Evolutionary conservation across 306 rosid genomes (phyloP).

Genomic region (Casuarina glauca): DNA sequence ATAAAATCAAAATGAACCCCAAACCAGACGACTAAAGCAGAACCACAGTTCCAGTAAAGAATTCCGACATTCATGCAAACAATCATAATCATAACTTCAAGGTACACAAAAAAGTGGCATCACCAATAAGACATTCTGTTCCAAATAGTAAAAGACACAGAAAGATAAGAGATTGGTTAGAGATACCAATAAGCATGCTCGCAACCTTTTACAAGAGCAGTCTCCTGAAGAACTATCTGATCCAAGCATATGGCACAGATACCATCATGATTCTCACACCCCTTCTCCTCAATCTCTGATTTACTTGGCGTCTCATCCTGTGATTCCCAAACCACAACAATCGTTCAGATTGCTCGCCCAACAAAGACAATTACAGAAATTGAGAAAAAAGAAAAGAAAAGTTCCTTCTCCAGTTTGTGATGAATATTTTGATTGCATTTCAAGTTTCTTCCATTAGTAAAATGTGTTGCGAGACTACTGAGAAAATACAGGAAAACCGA

Average conservation of each 20-base stretch:
- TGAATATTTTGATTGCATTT: background rate
- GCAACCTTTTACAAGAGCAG: conserved; percentile 89
- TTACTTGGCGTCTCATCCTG: conserved; percentile 48
- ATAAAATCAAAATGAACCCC: too few relatives aligned
- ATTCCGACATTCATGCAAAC: background rate
- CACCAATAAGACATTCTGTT: conserved; percentile 12
- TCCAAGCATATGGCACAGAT: conserved; percentile 77
- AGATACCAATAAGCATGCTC: conserved; percentile 98
- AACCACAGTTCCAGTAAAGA: background rate
- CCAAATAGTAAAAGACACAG: background rate
- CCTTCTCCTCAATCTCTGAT: conserved; percentile 33
- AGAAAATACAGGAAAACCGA: background rate
- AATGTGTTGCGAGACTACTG: background rate
- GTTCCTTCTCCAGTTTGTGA: background rate
- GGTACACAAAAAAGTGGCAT: background rate
- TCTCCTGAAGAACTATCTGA: conserved; percentile 67
- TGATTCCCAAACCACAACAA: conserved; percentile 22
- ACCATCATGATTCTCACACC: conserved; percentile 59
- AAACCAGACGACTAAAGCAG: background rate
- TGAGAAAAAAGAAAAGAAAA: background rate
- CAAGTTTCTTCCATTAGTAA: background rate
- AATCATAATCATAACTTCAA: conserved; percentile 10
- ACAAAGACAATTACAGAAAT: too few relatives aligned
- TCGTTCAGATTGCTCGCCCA: background rate
- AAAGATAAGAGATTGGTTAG: conserved; percentile 26